Evolutionary conservation across 306 rosid genomes (phyloP), one percentile per base, ranked within the genome.

Genomic region (Inga laurina): DNA sequence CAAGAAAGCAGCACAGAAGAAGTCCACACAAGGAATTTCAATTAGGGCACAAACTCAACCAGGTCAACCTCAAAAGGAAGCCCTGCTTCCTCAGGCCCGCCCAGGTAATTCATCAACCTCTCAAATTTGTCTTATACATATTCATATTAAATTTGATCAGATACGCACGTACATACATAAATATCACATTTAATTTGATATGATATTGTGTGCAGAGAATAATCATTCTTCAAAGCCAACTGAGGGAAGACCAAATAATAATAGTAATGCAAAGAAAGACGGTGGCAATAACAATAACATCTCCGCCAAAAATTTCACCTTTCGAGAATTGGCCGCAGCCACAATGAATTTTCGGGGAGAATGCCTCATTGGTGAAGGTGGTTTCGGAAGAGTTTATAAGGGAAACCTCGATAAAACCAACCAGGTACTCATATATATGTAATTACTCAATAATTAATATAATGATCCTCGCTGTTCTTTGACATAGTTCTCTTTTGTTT

Each of bases 361-460:
- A 79, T 91, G 93, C 43, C 89, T 96, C 65, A 88, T 96, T 10
- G 99, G 99, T 6, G 98, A 94, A 82, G 99, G 99, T 49, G 99
- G 99, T 32, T 96, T 96, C 77, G 99, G 98, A 54, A 92, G 98
- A 84, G 98, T 96, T 82, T 96, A 96, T 34, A 96, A 78, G 77
- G 99, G 99, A n/a, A 71, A 35, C 67, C 90, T 93, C 13, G 98
- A 91, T 1, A 88, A 89, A 89, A 88, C 90, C 41, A 83, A 81
- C 79, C 98, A 91, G 89, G 97, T 93, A 37, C 41, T 37, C 41
- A 5, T 5, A 85, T n/a, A 68, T 70, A 18, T 54, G 30, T n/a
- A 52, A 54, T 19, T n/a, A 21, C 64, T 8, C 61, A 54, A 54
- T 6, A 15, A 52, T 52, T 16, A 18, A 52, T 18, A 52, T 16